Conservation (phyloP, 768 basidiomycete genomes). For the Sporobolomyces pararoseus region DNA sequence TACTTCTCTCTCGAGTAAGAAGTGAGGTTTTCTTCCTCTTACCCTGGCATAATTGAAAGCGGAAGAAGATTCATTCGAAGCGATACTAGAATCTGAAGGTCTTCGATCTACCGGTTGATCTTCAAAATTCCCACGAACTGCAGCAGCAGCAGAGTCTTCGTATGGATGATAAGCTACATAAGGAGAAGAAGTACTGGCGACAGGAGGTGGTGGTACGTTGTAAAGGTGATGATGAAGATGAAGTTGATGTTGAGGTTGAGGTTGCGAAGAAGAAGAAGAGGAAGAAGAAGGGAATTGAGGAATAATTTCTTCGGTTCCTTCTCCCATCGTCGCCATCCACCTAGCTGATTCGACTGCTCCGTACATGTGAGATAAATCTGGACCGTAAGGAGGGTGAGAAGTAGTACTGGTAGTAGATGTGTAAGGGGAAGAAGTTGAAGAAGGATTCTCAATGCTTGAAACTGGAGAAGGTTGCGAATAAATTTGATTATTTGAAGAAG, state of each 20-base stretch:
- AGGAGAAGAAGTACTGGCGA: no score
- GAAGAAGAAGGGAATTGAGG: not conserved
- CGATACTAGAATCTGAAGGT: not conserved
- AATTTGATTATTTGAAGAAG: not conserved
- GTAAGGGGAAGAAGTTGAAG: conserved; percentile 7
- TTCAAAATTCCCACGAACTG: no score
- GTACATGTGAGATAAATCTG: not conserved
- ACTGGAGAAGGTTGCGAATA: conserved; percentile 1
- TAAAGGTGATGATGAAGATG: not conserved
- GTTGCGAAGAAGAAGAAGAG: not conserved
- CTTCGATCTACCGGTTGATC: not conserved
- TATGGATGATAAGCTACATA: no score
- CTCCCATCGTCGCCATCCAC: conserved; percentile 4
- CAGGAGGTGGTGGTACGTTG: not conserved
- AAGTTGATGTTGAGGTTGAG: not conserved
- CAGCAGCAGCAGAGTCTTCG: no score
- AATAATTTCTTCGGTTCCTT: not conserved
- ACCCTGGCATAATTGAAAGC: no score
- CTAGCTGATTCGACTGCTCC: conserved; percentile 21
- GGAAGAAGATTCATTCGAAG: not conserved
- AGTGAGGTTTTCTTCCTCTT: no score
- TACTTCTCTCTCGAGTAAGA: no score
- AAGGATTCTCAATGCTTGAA: not conserved
- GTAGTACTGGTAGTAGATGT: not conserved
- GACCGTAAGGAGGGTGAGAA: not conserved